phyloP scores from a whole-genome alignment of 2,329 filamentous ascomycete species.

The Eutypella sp. region DNA sequence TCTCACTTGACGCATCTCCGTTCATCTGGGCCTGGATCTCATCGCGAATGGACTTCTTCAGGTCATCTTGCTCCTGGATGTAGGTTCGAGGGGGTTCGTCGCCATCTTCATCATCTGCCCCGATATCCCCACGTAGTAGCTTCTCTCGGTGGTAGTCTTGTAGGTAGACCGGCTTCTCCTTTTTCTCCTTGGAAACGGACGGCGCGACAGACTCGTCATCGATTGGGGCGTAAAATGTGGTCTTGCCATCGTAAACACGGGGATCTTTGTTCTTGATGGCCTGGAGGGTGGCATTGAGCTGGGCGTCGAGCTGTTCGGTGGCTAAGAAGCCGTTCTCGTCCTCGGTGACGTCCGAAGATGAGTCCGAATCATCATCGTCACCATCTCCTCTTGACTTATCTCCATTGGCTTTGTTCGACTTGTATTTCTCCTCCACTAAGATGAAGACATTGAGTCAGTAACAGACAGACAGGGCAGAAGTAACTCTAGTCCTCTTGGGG shows the following conservation, averaged over 20 bases:
- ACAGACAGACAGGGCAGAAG: neutral
- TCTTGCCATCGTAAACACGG: slow-evolving; percentile 75
- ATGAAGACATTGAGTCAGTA: slow-evolving; percentile 8
- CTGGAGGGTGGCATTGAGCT: slow-evolving; percentile 80
- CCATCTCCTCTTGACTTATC: slow-evolving; percentile 40
- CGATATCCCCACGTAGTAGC: slow-evolving; percentile 66
- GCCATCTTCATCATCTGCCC: slow-evolving; percentile 53
- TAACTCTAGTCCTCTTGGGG: neutral
- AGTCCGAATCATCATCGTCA: slow-evolving; percentile 55
- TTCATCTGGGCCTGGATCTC: slow-evolving; percentile 66
- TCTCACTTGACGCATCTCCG: slow-evolving; percentile 43
- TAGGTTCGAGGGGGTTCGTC: slow-evolving; percentile 62
- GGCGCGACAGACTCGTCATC: slow-evolving; percentile 38
- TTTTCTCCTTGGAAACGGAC: slow-evolving; percentile 43
- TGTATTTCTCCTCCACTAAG: slow-evolving; percentile 83
- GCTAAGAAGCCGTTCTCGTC: slow-evolving; percentile 86
- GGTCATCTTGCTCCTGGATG: slow-evolving; percentile 77
- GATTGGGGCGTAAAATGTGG: slow-evolving; percentile 69
- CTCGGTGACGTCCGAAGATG: slow-evolving; percentile 72
- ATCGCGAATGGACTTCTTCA: slow-evolving; percentile 72
- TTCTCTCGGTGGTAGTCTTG: slow-evolving; percentile 91
- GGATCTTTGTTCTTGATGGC: slow-evolving; percentile 91
- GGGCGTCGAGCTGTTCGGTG: slow-evolving; percentile 77
- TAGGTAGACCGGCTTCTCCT: slow-evolving; percentile 80
- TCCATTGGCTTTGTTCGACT: slow-evolving; percentile 38